Conservation (phyloP, 192 early-diverging fungal genomes). For the Coemansia sp. region DNA sequence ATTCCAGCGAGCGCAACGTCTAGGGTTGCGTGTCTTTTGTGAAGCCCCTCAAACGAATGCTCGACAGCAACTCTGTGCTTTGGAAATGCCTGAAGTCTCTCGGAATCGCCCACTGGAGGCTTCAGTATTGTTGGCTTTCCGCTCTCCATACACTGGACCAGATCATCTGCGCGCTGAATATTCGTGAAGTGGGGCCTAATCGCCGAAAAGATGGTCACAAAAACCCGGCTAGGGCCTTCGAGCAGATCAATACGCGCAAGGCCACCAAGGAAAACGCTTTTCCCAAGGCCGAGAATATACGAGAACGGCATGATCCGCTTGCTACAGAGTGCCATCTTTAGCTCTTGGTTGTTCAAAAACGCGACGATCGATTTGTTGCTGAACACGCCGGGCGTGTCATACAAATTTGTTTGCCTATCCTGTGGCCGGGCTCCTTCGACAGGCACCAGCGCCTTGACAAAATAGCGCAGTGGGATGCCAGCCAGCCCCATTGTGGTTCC, state of each 20-base stretch:
- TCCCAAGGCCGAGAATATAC: conserved; percentile 56
- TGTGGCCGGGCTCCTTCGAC: conserved; percentile 28
- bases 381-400: conserved; percentile 69
- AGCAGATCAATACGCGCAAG: conserved; percentile 62
- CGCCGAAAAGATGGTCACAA: conserved; percentile 58
- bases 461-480: conserved; percentile 58
- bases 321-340: conserved; percentile 50
- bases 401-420: conserved; percentile 41
- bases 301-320: conserved; percentile 57
- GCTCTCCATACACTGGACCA: conserved; percentile 34
- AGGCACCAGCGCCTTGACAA: conserved; percentile 52
- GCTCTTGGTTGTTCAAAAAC: conserved; percentile 54
- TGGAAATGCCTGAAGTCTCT: conserved; percentile 36
- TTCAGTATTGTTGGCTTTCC: conserved; percentile 42
- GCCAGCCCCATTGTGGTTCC: conserved; percentile 74
- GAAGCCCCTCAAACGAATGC: conserved; percentile 45
- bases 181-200: conserved; percentile 62
- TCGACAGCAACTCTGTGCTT: conserved; percentile 41
- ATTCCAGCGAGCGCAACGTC: conserved; percentile 64
- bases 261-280: conserved; percentile 60
- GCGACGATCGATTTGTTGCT: conserved; percentile 56
- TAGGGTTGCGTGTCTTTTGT: conserved; percentile 48
- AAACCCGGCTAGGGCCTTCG: conserved; percentile 45
- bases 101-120: conserved; percentile 44
- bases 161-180: conserved; percentile 49